Evolutionary conservation across 2,329 filamentous ascomycete species (phyloP), one percentile per base, ranked within the genome.

Genomic region (Trichoderma atrobrunneum): DNA sequence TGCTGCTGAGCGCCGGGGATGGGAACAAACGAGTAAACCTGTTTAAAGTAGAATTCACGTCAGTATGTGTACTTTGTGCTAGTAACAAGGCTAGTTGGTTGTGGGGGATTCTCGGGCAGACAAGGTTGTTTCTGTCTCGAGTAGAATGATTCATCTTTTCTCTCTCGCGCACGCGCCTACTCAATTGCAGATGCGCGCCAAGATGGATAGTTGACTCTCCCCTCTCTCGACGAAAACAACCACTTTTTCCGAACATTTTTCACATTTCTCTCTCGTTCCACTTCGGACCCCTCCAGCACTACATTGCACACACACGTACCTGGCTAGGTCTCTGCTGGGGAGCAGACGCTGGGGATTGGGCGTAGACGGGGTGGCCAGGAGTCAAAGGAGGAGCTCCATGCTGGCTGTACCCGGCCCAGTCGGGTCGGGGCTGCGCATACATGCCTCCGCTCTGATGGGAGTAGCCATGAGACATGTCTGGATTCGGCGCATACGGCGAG

Each of bases 11-110:
- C 94, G 75, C 96, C 96, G 2, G 96, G 96, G 78, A 98, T 98
- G 0, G 96, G 95, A 36, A 98, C 96, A 79, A 99, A 98, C 0
- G 95, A 98, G 81, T 98, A 98, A 54, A 99, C 95, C 88, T 98
- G 88, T n/a, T n/a, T 84, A 77, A 71, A 76, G 73, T 73, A 51
- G 64, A 32, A 43, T 32, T 64, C 28, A 30, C 39, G 65, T 70
- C 28, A 70, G 48, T 14, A 26, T 30, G 34, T 30, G 28, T 21
- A 48, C 59, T 26, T 12, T 24, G 12, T 51, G 36, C 8, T 18
- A 8, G n/a, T 61, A n/a, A 11, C 24, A 68, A 24, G 28, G 21
- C n/a, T 24, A 34, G 34, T n/a, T 7, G 8, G 2, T 16, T 39
- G 24, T 7, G 14, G 8, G 16, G 12, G 26, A 16, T n/a, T 60